Evolutionary conservation across 495 filamentous ascomycete genomes (phyloP).

Genomic region (Clohesyomyces aquaticus): DNA sequence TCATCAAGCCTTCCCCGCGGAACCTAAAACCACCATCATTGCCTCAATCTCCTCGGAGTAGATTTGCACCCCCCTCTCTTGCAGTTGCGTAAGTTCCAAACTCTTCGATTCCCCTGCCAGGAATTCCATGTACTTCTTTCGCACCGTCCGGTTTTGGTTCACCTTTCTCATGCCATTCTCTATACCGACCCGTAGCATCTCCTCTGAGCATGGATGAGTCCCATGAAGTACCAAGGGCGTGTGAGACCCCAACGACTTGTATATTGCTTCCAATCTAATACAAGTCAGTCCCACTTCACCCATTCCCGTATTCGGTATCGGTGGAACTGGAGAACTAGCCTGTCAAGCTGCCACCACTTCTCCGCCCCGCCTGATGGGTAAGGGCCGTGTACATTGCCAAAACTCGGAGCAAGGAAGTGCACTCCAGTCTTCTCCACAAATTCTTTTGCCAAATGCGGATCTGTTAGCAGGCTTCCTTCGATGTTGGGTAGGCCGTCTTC

Average conservation of each 20-base stretch:
- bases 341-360: slow-evolving; percentile 17
- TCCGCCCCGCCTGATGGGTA: slow-evolving; percentile 9
- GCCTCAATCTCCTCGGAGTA: slow-evolving; percentile 17
- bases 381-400: slow-evolving; percentile 22
- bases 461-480: slow-evolving; percentile 11
- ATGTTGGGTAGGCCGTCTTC: slow-evolving; percentile 16
- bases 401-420: slow-evolving; percentile 23
- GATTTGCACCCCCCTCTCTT: slow-evolving; percentile 18
- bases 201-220: slow-evolving; percentile 10
- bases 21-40: slow-evolving; percentile 8
- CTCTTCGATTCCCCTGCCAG: slow-evolving; percentile 3
- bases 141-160: slow-evolving; percentile 15
- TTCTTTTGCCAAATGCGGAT: not conserved
- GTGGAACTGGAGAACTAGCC: not conserved
- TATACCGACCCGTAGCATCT: slow-evolving; percentile 9
- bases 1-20: slow-evolving; percentile 10
- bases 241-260: not conserved
- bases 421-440: slow-evolving; percentile 18
- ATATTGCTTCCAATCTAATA: not conserved
- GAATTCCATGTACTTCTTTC: slow-evolving; percentile 10
- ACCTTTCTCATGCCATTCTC: slow-evolving; percentile 7
- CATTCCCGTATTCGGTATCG: not conserved
- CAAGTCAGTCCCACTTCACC: not conserved
- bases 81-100: slow-evolving; percentile 12
- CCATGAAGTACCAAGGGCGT: slow-evolving; percentile 17